A percentile compares a stretch with the other conserved stretches of the same genome.
phyloP scores from a whole-genome alignment of 1,284 basidiomycete species.

The Pseudozyma pruni region DNA sequence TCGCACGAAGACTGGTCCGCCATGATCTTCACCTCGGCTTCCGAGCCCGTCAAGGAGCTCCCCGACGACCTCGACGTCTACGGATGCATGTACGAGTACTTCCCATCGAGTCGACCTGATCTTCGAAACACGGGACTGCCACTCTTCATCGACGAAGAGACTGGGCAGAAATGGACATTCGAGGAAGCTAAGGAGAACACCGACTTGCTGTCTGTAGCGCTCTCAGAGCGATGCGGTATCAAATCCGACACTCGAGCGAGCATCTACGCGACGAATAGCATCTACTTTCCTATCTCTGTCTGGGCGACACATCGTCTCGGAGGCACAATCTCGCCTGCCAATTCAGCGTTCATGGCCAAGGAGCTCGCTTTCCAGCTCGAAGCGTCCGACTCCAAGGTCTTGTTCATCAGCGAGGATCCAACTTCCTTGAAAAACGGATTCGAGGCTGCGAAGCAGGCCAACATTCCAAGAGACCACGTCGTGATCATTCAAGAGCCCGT shows the following conservation, averaged over 20 bases:
- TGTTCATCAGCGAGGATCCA: slow-evolving; percentile 74
- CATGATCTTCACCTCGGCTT: slow-evolving; percentile 50
- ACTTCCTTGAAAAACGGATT: slow-evolving; percentile 71
- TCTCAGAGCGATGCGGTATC: slow-evolving; percentile 23
- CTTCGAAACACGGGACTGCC: slow-evolving; percentile 45
- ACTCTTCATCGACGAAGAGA: slow-evolving; percentile 58
- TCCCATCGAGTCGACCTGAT: slow-evolving; percentile 49
- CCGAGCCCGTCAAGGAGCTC: slow-evolving; percentile 36
- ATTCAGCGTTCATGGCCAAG: slow-evolving; percentile 76
- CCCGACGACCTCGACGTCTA: slow-evolving; percentile 56
- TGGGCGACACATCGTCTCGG: slow-evolving; percentile 82
- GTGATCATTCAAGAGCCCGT: slow-evolving; percentile 46
- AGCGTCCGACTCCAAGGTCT: slow-evolving; percentile 72
- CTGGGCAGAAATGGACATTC: slow-evolving; percentile 46
- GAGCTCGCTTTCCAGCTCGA: slow-evolving; percentile 72
- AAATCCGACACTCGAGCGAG: slow-evolving; percentile 40
- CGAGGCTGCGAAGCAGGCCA: slow-evolving; percentile 72
- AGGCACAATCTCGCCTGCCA: slow-evolving; percentile 77
- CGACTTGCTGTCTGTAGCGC: slow-evolving; percentile 45
- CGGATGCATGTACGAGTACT: slow-evolving; percentile 55
- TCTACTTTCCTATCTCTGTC: slow-evolving; percentile 77
- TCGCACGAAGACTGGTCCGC: not conserved
- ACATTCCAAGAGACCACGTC: slow-evolving; percentile 71
- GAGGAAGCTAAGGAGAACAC: slow-evolving; percentile 46
- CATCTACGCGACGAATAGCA: slow-evolving; percentile 54